Base-by-base conservation (phyloP, 495 filamentous ascomycete species). In the Lepidopterella palustris region DNA sequence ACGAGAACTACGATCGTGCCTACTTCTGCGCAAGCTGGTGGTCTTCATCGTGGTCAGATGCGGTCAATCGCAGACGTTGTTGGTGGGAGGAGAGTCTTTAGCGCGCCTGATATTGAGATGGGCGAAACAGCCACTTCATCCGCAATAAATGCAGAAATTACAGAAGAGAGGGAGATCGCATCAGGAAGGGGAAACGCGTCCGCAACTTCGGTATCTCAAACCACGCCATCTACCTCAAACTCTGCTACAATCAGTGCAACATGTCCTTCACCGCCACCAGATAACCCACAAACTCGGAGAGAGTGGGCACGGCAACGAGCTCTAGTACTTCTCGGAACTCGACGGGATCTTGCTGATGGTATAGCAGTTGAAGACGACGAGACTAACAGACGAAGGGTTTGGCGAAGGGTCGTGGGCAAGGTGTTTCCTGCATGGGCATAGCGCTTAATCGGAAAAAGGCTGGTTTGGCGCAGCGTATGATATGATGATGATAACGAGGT, bases 281-380 rank as follows among this genome's bases (percentile, higher is more conserved):
- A 4, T 24, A 50, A 25, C 24, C 13, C 24, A 1, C 20, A 9
- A 15, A 53, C 25, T 24, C 64, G 71, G 47, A 48, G 70, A 29
- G 72, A 74, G 45, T 71, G 70, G 68, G 72, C 70, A 3, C 65
- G 71, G 6, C 65, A 72, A 52, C 67, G 71, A 25, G 72, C 71
- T 1, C 15, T 72, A 13, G 59, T 60, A 5, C 61, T 74, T 51
- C 59, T 74, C n/a, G 61, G 68, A 11, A 62, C 62, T 21, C 26
- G 29, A 3, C 21, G 45, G 10, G 47, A 32, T 45, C 58, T n/a
- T n/a, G n/a, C n/a, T n/a, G n/a, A n/a, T n/a, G n/a, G n/a, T n/a
- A n/a, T n/a, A n/a, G n/a, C n/a, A n/a, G n/a, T n/a, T n/a, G n/a
- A n/a, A n/a, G n/a, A n/a, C n/a, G n/a, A n/a, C n/a, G n/a, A n/a